Percentiles rank a stretch among this genome's conserved stretches.
phyloP scores from a whole-genome alignment of 2,329 filamentous ascomycete genomes.

The Capronia coronata region DNA sequence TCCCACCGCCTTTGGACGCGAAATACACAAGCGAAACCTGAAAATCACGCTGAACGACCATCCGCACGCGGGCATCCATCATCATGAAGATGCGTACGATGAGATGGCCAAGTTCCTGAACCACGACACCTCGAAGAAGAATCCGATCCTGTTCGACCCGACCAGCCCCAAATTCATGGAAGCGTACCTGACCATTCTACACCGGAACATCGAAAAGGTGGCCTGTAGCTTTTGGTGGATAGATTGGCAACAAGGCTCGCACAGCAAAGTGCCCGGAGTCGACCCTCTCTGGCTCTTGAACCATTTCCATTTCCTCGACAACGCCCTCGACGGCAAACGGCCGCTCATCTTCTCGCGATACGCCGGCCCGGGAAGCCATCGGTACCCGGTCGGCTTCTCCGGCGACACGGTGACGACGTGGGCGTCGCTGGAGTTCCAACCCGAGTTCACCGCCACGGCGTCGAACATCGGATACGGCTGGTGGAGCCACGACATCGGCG shows the following conservation, averaged over 20 bases:
- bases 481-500: constrained; percentile 65
- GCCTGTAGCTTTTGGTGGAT: constrained; percentile 62
- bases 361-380: constrained; percentile 56
- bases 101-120: constrained; percentile 49
- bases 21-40: constrained; percentile 48
- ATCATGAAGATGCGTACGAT: constrained; percentile 52
- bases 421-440: constrained; percentile 57
- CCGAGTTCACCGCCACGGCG: constrained; percentile 60
- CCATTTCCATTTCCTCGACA: constrained; percentile 58
- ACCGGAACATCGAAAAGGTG: constrained; percentile 50
- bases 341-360: constrained; percentile 57
- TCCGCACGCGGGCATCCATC: constrained; percentile 53
- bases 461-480: constrained; percentile 63
- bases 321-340: constrained; percentile 37
- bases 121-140: constrained; percentile 45
- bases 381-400: constrained; percentile 60
- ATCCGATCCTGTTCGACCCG: constrained; percentile 52
- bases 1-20: constrained; percentile 46
- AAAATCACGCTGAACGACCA: constrained; percentile 57
- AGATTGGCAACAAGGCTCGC: constrained; percentile 59
- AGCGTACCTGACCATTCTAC: constrained; percentile 54
- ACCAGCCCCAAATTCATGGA: constrained; percentile 50
- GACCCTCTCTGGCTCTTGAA: constrained; percentile 61
- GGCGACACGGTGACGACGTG: constrained; percentile 56
- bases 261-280: constrained; percentile 50